A percentile compares a stretch with the other conserved stretches of the same genome.
These are phyloP conservation scores for Lophiotrema nucula DNA, from an alignment of 495 filamentous ascomycete species.

Conservation along the genomic window DNA sequence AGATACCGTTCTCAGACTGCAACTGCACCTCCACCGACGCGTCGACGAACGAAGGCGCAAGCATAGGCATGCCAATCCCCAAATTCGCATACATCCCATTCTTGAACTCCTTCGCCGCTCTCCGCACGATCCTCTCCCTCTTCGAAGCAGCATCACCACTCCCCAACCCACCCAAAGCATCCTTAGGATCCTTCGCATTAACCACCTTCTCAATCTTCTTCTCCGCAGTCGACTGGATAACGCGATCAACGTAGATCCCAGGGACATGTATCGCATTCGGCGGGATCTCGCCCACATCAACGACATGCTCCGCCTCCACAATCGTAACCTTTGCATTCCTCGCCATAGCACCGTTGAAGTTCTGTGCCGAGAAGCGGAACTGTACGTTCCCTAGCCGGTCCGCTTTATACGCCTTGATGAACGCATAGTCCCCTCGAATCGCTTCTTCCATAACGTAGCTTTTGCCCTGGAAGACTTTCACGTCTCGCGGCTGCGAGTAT, in stretches of 20 bases:
- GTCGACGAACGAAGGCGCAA: slow-evolving; percentile 52
- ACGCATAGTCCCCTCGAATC: slow-evolving; percentile 61
- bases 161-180: slow-evolving; percentile 27
- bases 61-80: slow-evolving; percentile 63
- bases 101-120: slow-evolving; percentile 63
- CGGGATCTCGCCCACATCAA: slow-evolving; percentile 57
- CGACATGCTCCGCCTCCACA: slow-evolving; percentile 68
- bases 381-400: slow-evolving; percentile 64
- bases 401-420: slow-evolving; percentile 62
- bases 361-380: slow-evolving; percentile 50
- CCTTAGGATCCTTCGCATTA: slow-evolving; percentile 45
- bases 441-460: slow-evolving; percentile 63
- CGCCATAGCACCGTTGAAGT: slow-evolving; percentile 64
- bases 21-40: slow-evolving; percentile 51
- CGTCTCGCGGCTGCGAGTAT: slow-evolving; percentile 56
- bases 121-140: slow-evolving; percentile 57
- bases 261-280: slow-evolving; percentile 60
- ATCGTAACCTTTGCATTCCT: slow-evolving; percentile 57
- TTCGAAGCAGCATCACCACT: slow-evolving; percentile 43
- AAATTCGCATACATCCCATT: slow-evolving; percentile 67
- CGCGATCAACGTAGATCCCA: slow-evolving; percentile 63
- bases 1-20: slow-evolving; percentile 61
- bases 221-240: slow-evolving; percentile 55
- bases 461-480: slow-evolving; percentile 58
- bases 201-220: slow-evolving; percentile 57